Conservation (phyloP, 768 basidiomycete species). For the Xerocomellus dryophilus region DNA sequence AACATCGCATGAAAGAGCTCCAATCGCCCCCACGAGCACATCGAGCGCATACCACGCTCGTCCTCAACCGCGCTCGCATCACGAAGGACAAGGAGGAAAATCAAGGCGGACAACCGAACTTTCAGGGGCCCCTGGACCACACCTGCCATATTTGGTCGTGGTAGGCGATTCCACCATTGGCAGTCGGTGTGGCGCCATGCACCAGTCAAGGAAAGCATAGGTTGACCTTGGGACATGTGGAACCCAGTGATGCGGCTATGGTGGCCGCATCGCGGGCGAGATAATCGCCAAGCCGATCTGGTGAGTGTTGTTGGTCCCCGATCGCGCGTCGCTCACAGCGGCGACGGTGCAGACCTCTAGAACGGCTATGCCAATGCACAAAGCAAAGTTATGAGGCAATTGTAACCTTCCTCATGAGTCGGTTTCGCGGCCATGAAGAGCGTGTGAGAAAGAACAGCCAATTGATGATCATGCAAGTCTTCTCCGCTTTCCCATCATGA, state of each 20-base stretch:
- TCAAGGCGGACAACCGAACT: background rate
- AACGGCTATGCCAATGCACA: background rate
- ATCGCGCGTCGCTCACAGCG: background rate
- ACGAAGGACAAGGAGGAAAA: background rate
- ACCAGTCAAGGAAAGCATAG: too few species aligned
- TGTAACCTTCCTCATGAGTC: too few species aligned
- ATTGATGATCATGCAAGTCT: too few species aligned
- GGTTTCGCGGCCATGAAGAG: background rate
- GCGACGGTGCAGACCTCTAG: background rate
- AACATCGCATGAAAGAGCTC: slow-evolving; percentile 25
- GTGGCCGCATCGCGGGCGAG: too few species aligned
- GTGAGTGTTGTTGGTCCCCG: background rate
- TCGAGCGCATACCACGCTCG: slow-evolving; percentile 9
- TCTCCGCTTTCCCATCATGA: background rate
- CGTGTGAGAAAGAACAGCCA: background rate
- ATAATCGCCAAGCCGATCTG: background rate
- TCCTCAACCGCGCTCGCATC: slow-evolving; percentile 1
- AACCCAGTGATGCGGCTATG: too few species aligned
- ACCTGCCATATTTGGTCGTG: background rate
- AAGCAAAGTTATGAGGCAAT: background rate
- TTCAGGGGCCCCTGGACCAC: background rate
- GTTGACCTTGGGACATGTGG: too few species aligned
- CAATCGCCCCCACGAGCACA: slow-evolving; percentile 16
- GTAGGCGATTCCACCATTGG: too few species aligned
- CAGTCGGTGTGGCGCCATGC: too few species aligned